These are phyloP conservation scores for Aspergillus piperis DNA, from an alignment of 2,329 filamentous ascomycete species.

Conservation along the genomic window DNA sequence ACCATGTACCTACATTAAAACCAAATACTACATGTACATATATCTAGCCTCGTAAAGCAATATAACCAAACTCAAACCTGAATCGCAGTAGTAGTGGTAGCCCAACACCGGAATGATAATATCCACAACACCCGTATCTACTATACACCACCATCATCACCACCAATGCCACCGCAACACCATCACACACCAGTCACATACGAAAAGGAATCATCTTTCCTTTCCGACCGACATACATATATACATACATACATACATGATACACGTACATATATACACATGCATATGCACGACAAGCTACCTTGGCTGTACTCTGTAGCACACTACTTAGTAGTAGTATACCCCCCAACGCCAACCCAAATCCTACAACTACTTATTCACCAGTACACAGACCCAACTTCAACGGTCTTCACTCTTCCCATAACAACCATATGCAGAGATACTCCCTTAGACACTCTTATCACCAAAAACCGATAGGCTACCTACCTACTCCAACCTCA, in stretches of 20 bases:
- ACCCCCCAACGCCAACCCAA: neutral
- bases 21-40: too few species aligned
- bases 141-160: neutral
- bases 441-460: neutral
- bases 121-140: neutral
- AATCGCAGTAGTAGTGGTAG: neutral
- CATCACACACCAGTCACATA: neutral
- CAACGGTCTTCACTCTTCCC: neutral
- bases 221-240: neutral
- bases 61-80: too few species aligned
- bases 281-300: constrained; percentile 1
- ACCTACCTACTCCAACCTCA: neutral
- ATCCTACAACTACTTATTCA: neutral
- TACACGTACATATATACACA: neutral
- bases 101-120: neutral
- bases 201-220: neutral
- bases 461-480: neutral
- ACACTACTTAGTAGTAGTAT: too few species aligned
- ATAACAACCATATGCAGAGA: neutral
- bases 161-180: too few species aligned
- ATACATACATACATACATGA: neutral
- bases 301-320: neutral
- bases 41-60: too few species aligned
- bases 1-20: too few species aligned
- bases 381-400: neutral